Percentiles rank a stretch among this genome's conserved stretches.
Evolutionary conservation across 1,284 basidiomycete genomes (phyloP).

Genomic region (Ustilago sp.): DNA sequence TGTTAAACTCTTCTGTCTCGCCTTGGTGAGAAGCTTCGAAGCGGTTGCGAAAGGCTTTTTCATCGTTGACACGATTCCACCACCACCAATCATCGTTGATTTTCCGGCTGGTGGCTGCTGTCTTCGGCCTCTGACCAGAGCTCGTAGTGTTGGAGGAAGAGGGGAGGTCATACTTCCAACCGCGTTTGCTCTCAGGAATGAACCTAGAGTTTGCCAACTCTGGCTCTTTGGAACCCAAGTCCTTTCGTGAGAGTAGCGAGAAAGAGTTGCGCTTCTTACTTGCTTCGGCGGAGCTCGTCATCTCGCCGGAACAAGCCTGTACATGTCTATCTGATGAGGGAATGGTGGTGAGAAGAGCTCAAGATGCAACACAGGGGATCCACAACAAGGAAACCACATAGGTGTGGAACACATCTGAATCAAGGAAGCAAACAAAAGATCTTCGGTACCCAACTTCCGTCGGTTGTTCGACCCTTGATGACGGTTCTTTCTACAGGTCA

Average conservation of each 20-base stretch:
- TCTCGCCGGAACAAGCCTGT: not conserved
- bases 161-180: constrained; percentile 34
- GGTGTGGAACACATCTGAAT: not conserved
- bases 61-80: constrained; percentile 17
- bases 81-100: not conserved
- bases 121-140: not conserved
- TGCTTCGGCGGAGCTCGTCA: constrained; percentile 20
- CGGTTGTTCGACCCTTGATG: not conserved
- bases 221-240: constrained; percentile 14
- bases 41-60: constrained; percentile 36
- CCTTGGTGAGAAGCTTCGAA: constrained; percentile 29
- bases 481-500: not conserved
- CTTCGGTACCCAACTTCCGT: not conserved
- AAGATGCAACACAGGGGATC: not conserved
- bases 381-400: not conserved
- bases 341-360: not conserved
- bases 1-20: constrained; percentile 22
- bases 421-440: constrained; percentile 6
- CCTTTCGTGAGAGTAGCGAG: constrained; percentile 21
- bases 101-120: not conserved
- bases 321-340: not conserved
- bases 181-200: constrained; percentile 44
- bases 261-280: constrained; percentile 42
- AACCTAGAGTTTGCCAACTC: constrained; percentile 27
- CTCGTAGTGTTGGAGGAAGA: not conserved